These are phyloP conservation scores for Alternaria triticimaculans DNA, from an alignment of 2,329 filamentous ascomycete species.

Conservation along the genomic window DNA sequence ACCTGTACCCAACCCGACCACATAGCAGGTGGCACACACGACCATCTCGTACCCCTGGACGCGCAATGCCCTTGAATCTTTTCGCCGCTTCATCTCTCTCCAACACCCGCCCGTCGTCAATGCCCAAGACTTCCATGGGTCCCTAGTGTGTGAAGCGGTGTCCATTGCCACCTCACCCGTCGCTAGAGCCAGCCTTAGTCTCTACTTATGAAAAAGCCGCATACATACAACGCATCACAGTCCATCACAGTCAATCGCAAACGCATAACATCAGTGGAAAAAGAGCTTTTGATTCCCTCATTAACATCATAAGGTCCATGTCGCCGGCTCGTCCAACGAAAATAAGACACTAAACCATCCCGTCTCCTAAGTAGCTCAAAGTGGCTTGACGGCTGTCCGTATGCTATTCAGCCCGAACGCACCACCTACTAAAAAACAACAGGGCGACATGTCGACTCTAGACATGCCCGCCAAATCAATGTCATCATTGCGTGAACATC, in stretches of 20 bases:
- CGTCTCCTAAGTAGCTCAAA: constrained; percentile 14
- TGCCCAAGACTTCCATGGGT: constrained; percentile 5
- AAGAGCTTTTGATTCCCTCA: constrained; percentile 51
- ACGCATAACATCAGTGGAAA: constrained; percentile 13
- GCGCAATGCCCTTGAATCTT: neutral
- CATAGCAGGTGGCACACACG: neutral
- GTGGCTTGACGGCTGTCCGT: constrained; percentile 13
- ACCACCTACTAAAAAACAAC: constrained; percentile 32
- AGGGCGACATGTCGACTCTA: constrained; percentile 25
- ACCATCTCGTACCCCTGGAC: neutral
- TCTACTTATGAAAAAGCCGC: constrained; percentile 2
- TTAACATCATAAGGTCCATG: constrained; percentile 40
- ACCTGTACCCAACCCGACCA: neutral
- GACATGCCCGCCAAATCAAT: constrained; percentile 28
- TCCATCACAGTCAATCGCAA: neutral
- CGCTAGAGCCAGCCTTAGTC: constrained; percentile 9
- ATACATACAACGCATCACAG: neutral
- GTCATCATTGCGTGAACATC: constrained; percentile 34
- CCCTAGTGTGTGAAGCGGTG: constrained; percentile 14
- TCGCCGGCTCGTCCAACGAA: constrained; percentile 28
- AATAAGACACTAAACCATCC: constrained; percentile 36
- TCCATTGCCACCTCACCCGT: constrained; percentile 14
- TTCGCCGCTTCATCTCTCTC: neutral
- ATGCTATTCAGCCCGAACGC: constrained; percentile 20
- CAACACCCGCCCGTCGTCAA: neutral